Evolutionary conservation across 495 filamentous ascomycete genomes (phyloP), one percentile per base, ranked within the genome.

Genomic region (Neurospora africana): DNA sequence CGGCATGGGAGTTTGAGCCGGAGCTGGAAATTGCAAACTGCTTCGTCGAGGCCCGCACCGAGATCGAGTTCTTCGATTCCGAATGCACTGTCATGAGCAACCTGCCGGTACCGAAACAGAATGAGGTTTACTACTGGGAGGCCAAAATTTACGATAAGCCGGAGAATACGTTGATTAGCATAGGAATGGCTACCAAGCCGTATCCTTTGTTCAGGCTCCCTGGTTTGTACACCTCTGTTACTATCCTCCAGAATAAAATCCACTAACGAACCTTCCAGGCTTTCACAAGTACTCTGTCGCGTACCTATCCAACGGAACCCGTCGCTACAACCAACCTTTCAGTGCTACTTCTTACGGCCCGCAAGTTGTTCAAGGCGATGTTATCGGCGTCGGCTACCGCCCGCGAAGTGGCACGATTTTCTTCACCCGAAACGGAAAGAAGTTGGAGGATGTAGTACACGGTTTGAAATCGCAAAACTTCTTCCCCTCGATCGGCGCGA

Each of bases 41-140:
- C 80, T 99, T 99, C 79, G 95, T 99, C 65, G 94, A 99, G 83
- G 95, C 81, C 23, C 88, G 96, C 75, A 99, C 95, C 3, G 95
- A 99, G 80, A 95, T 99, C 70, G 95, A 99, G 79, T 99, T 99
- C 84, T 98, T 95, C 76, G 95, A 99, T 80, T 93, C 92, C 13
- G 96, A 95, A 79, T 98, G 95, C 82, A 97, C 93, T 78, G 96
- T 98, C 68, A 92, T 98, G 85, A 97, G 91, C 80, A 99, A 99
- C 75, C 83, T 99, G 44, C 95, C 95, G 0, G 91, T 99, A 41
- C 95, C 95, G 30, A 99, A 99, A 80, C 95, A 99, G 78, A 98
- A 99, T 76, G 95, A 99, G 79, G 94, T 98, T 17, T 98, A 98
- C 78, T 99, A 99, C 80, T 99, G 95, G 95, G 95, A 99, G 78